A percentile compares a stretch with the other conserved stretches of the same genome.
These are phyloP conservation scores for Phlebiopsis flavidoalba DNA, from an alignment of 768 basidiomycete genomes.

Conservation along the genomic window DNA sequence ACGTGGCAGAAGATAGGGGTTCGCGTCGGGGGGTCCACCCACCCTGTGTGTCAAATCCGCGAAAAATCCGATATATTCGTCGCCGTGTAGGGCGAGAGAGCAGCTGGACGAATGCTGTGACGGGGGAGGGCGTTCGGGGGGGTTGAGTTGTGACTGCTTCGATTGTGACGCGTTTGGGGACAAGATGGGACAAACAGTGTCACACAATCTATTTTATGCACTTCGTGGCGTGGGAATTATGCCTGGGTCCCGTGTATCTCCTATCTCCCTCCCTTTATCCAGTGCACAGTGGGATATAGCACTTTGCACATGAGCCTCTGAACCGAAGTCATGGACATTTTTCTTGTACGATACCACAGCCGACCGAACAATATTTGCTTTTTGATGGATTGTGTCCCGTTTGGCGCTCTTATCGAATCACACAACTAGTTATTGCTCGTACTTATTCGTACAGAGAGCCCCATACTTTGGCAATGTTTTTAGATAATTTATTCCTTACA, in stretches of 20 bases:
- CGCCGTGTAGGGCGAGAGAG: not conserved
- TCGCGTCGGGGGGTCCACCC: slow-evolving; percentile 6
- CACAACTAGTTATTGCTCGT: no score
- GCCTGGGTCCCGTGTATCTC: not conserved
- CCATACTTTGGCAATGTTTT: no score
- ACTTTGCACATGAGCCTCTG: no score
- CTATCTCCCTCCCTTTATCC: not conserved
- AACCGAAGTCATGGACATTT: no score
- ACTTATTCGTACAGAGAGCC: no score
- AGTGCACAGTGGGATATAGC: not conserved
- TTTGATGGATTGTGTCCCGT: no score
- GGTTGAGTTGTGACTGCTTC: slow-evolving; percentile 1
- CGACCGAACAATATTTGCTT: no score
- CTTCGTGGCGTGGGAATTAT: slow-evolving; percentile 3
- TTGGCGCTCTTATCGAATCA: no score
- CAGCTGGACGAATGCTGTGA: slow-evolving; percentile 5
- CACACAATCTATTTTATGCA: slow-evolving; percentile 2
- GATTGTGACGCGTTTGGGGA: slow-evolving; percentile 9
- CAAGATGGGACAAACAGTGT: slow-evolving; percentile 8
- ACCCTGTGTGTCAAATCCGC: not conserved
- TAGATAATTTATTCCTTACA: no score
- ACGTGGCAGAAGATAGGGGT: slow-evolving; percentile 8
- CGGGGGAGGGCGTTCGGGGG: slow-evolving; percentile 1
- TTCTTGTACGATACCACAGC: no score
- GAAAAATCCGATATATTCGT: slow-evolving; percentile 1